Evolutionary conservation across 345 rosid species (phyloP).

Genomic region (Rhodomyrtus tomentosa): DNA sequence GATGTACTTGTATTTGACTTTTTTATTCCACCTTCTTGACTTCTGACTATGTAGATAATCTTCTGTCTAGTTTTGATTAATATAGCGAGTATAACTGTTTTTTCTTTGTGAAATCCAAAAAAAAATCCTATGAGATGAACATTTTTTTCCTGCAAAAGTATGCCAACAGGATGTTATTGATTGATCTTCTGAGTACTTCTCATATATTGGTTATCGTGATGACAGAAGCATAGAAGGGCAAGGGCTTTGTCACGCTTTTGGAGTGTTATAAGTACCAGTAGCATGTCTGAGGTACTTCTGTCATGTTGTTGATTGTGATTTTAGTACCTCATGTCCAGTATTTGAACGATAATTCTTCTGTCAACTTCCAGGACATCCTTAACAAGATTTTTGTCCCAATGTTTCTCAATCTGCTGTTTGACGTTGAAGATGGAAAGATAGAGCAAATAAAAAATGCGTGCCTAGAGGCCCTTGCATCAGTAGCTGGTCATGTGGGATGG

Average conservation of each 20-base stretch:
- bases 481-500: conserved; percentile 69
- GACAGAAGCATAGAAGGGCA: conserved; percentile 74
- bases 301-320: background rate
- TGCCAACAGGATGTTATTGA: background rate
- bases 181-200: background rate
- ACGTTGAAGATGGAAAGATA: conserved; percentile 57
- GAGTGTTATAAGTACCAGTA: conserved; percentile 29
- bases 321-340: background rate
- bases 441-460: conserved; percentile 64
- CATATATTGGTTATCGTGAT: background rate
- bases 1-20: background rate
- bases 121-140: background rate
- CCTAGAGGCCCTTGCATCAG: conserved; percentile 62
- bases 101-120: background rate
- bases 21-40: background rate
- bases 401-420: conserved; percentile 74
- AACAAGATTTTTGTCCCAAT: conserved; percentile 67
- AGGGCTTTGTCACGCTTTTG: conserved; percentile 60
- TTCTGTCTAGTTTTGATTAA: background rate
- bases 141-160: background rate
- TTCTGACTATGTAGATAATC: background rate
- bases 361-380: conserved; percentile 46
- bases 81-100: background rate
- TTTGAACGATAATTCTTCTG: conserved; percentile 1
- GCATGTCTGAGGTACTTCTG: conserved; percentile 42